Conservation (phyloP, 257 asterid species). For the Solanum chaucha region DNA sequence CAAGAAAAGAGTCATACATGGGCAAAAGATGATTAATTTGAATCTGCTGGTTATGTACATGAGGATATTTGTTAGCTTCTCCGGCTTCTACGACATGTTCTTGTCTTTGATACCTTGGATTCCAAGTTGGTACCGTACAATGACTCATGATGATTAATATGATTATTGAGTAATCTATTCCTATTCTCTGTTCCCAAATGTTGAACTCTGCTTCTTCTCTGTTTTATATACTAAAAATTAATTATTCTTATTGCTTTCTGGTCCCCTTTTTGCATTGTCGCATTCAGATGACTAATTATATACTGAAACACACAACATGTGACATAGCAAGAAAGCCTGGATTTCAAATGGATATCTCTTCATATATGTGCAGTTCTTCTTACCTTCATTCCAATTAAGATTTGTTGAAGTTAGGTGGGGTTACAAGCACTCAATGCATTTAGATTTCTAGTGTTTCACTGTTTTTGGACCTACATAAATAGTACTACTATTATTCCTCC, state of each 20-base stretch:
- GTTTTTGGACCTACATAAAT: not conserved
- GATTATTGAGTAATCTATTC: not conserved
- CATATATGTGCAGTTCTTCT: not conserved
- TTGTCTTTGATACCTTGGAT: slow-evolving; percentile 31
- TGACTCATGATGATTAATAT: slow-evolving; percentile 18
- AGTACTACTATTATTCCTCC: not conserved
- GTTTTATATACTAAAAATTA: not conserved
- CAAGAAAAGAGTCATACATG: slow-evolving; percentile 12
- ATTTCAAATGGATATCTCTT: slow-evolving; percentile 10
- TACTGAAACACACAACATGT: slow-evolving; percentile 33
- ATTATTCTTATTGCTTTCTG: slow-evolving; percentile 5
- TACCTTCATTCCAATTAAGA: not conserved
- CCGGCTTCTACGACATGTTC: slow-evolving; percentile 22
- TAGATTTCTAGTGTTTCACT: not conserved
- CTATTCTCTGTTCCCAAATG: slow-evolving; percentile 4
- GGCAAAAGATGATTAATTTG: slow-evolving; percentile 26
- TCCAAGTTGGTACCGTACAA: slow-evolving; percentile 41
- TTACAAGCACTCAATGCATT: not conserved
- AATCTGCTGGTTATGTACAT: slow-evolving; percentile 30
- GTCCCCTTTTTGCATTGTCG: slow-evolving; percentile 26
- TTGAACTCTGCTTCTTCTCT: not conserved
- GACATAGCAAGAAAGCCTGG: slow-evolving; percentile 25
- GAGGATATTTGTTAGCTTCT: slow-evolving; percentile 27
- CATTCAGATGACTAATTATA: slow-evolving; percentile 14
- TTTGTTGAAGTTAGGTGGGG: not conserved